Conservation (phyloP, 805 yeast species). For the Suhomyces tanzawaensis region DNA sequence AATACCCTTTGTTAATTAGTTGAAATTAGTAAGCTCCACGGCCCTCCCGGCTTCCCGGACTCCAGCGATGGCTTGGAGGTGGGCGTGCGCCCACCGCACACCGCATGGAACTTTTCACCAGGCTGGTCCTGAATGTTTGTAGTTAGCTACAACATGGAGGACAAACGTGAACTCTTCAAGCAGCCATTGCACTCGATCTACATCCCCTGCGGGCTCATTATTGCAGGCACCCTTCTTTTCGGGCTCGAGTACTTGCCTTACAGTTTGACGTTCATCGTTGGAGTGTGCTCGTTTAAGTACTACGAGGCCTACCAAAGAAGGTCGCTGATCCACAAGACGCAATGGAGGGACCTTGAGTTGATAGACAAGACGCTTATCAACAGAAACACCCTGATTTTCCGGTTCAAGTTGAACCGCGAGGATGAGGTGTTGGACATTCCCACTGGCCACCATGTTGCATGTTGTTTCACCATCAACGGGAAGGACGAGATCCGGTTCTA, state of each 20-base stretch:
- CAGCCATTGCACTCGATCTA: conserved; percentile 74
- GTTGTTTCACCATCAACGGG: conserved; percentile 48
- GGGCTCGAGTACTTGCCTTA: conserved; percentile 51
- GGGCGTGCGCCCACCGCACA: background rate
- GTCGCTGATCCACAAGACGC: conserved; percentile 45
- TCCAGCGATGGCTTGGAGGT: background rate
- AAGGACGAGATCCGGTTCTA: conserved; percentile 63
- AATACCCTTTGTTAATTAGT: conserved; percentile 10
- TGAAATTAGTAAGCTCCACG: background rate
- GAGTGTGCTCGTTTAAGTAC: conserved; percentile 32
- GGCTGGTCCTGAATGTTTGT: background rate
- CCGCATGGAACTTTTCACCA: background rate
- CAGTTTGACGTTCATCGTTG: conserved; percentile 32
- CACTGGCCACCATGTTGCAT: conserved; percentile 73
- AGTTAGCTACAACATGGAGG: conserved; percentile 27
- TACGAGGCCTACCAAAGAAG: conserved; percentile 43
- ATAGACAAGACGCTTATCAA: conserved; percentile 72
- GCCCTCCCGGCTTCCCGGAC: background rate
- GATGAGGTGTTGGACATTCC: conserved; percentile 65
- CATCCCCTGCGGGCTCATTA: conserved; percentile 61
- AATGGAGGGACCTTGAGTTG: conserved; percentile 66
- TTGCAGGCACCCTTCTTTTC: conserved; percentile 59
- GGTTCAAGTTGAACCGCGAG: conserved; percentile 63
- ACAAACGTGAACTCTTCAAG: conserved; percentile 54
- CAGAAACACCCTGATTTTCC: conserved; percentile 68